Percentiles rank a stretch among this genome's conserved stretches.
These are phyloP conservation scores for Graphilbum ipis-grandicollis DNA, from an alignment of 2,329 filamentous ascomycete genomes.

Conservation along the genomic window DNA sequence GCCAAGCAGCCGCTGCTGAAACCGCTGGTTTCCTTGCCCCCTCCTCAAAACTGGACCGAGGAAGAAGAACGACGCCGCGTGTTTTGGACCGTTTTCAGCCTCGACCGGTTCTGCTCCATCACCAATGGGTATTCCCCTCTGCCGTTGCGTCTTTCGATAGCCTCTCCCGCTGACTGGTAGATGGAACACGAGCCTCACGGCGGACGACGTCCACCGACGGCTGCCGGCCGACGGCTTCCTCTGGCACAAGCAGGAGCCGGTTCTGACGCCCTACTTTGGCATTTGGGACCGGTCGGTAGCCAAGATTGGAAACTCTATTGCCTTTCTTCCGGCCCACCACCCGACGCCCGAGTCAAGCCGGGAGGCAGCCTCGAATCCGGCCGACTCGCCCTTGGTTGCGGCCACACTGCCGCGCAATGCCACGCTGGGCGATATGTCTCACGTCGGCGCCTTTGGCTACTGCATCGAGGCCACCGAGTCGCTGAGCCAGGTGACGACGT, in stretches of 20 bases:
- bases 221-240: constrained; percentile 16
- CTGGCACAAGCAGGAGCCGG: constrained; percentile 15
- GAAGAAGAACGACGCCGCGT: constrained; percentile 13
- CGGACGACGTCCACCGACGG: constrained; percentile 16
- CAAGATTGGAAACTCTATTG: constrained; percentile 13
- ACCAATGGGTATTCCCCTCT: constrained; percentile 12
- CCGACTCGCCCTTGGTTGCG: no score
- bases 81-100: constrained; percentile 20
- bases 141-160: no score
- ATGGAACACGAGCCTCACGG: constrained; percentile 17
- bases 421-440: constrained; percentile 9
- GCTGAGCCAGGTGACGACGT: constrained; percentile 18
- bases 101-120: constrained; percentile 16
- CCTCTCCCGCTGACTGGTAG: no score
- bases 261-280: constrained; percentile 17
- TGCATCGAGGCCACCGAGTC: constrained; percentile 20
- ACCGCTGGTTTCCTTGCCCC: constrained; percentile 12
- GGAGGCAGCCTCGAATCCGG: not conserved
- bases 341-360: not conserved
- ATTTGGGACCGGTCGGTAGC: constrained; percentile 16
- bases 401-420: not conserved
- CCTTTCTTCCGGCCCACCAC: constrained; percentile 2
- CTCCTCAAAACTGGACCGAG: constrained; percentile 16
- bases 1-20: constrained; percentile 11
- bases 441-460: constrained; percentile 20